These are phyloP conservation scores for Diplodia intermedia DNA, from an alignment of 2,329 filamentous ascomycete genomes.

Conservation along the genomic window DNA sequence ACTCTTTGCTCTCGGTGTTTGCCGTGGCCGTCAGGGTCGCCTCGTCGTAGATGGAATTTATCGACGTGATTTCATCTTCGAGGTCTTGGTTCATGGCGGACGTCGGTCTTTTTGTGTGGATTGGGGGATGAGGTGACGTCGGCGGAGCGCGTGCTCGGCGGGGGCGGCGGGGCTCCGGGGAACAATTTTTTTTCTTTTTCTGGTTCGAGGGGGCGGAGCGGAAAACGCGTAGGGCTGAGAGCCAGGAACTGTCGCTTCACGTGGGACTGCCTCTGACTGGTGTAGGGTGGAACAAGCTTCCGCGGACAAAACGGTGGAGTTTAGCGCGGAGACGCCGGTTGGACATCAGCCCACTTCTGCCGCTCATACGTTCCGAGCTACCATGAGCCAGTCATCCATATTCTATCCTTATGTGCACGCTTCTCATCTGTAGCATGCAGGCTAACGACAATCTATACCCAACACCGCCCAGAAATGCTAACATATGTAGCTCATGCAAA, in stretches of 20 bases:
- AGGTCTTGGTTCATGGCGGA: constrained; percentile 53
- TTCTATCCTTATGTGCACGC: neutral
- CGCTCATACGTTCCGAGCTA: neutral
- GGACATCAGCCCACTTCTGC: constrained; percentile 10
- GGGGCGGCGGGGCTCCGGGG: constrained; percentile 5
- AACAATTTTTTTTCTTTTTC: neutral
- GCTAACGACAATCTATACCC: neutral
- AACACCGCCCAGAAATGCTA: constrained; percentile 14
- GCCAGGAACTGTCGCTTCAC: neutral
- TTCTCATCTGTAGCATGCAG: neutral
- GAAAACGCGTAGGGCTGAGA: constrained; percentile 20
- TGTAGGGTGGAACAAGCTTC: neutral
- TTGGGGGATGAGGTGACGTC: constrained; percentile 5
- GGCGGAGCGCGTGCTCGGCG: neutral
- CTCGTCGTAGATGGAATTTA: constrained; percentile 83
- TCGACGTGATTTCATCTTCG: constrained; percentile 76
- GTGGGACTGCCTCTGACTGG: neutral
- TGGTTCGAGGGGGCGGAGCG: constrained; percentile 3
- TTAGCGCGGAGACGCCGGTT: neutral
- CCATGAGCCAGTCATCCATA: neutral
- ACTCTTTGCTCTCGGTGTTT: constrained; percentile 40
- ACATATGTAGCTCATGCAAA: neutral
- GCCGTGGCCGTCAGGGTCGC: constrained; percentile 56
- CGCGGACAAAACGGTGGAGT: neutral
- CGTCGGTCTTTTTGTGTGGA: neutral